These are phyloP conservation scores for Metroxylon sagu DNA, from an alignment of 176 grass and related monocot species.

Conservation along the genomic window DNA sequence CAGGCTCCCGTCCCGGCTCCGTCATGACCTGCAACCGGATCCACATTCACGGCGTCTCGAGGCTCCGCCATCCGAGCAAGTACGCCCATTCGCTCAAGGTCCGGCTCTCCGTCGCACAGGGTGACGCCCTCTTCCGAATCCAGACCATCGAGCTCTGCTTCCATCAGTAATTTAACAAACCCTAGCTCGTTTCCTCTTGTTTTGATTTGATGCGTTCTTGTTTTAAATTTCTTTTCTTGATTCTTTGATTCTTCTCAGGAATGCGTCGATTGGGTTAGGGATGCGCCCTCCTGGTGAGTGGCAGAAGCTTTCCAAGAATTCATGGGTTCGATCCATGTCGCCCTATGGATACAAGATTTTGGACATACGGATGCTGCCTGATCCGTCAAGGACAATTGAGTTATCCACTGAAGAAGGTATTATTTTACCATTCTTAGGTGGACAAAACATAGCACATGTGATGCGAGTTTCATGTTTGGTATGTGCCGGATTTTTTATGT, in stretches of 20 bases:
- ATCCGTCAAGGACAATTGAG: constrained; percentile 44
- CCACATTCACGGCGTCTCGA: constrained; percentile 49
- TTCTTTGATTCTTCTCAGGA: constrained; percentile 24
- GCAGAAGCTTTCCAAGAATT: constrained; percentile 72
- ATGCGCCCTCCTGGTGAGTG: constrained; percentile 57
- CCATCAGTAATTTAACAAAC: constrained; percentile 48
- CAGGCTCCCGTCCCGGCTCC: constrained; percentile 21
- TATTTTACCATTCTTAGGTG: not conserved
- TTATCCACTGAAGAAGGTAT: constrained; percentile 75
- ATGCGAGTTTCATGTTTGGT: too few relatives aligned
- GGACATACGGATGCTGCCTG: constrained; percentile 52
- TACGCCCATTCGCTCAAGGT: constrained; percentile 60
- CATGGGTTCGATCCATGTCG: constrained; percentile 57
- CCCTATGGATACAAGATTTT: constrained; percentile 58
- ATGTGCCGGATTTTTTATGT: too few relatives aligned
- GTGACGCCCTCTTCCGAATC: constrained; percentile 29
- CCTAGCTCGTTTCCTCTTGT: constrained; percentile 7
- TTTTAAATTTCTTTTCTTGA: not conserved
- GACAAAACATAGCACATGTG: too few relatives aligned
- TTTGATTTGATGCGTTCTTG: not conserved
- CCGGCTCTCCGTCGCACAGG: constrained; percentile 27
- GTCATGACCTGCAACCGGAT: constrained; percentile 48
- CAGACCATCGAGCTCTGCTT: constrained; percentile 74
- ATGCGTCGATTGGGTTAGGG: constrained; percentile 61
- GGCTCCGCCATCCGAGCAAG: constrained; percentile 53